Evolutionary conservation across 306 rosid genomes (phyloP), one percentile per base, ranked within the genome.

Genomic region (Acacia crassicarpa): DNA sequence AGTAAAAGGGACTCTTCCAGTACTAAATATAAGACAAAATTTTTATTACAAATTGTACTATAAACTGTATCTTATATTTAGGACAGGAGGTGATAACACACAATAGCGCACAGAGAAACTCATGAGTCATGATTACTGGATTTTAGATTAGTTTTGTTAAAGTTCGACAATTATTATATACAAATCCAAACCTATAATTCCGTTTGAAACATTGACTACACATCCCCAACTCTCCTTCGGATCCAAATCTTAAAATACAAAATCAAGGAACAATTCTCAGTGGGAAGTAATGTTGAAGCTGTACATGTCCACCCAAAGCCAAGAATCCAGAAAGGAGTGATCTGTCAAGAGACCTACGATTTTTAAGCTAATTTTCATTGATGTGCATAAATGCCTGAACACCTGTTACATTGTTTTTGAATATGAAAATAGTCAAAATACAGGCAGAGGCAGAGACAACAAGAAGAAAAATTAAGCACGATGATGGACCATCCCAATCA

Each of bases 401-500:
- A 38, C 45, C 10, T 27, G 63, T 35, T 20, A 30, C 44, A 2
- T 35, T 2, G 80, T 13, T 20, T 72, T 67, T 46, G 33, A 44
- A 54, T 40, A 27, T 2, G 63, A 67, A n/a, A 49, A n/a, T n/a
- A n/a, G n/a, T n/a, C n/a, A n/a, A n/a, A n/a, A 49, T 59, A 38
- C 82, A 46, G 17, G 51, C 41, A 71, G 53, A 75, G 66, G 30
- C 30, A 67, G 56, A 67, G 35, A 38, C 33, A 9, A 20, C 19
- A 33, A 20, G 33, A 73, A 27, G 74, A n/a, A 19, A 61, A 38
- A 38, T 38, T 9, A 41, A 59, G 69, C 44, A 73, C 16, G 46
- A 46, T 1, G 10, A 16, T 9, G 43, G 71, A 76, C 23, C 46
- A 67, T 63, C 63, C 53, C 62, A 76, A 85, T 85, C 74, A 84